Evolutionary conservation across 2,329 filamentous ascomycete species (phyloP), one percentile per base, ranked within the genome.

Genomic region (Penicillium italicum): DNA sequence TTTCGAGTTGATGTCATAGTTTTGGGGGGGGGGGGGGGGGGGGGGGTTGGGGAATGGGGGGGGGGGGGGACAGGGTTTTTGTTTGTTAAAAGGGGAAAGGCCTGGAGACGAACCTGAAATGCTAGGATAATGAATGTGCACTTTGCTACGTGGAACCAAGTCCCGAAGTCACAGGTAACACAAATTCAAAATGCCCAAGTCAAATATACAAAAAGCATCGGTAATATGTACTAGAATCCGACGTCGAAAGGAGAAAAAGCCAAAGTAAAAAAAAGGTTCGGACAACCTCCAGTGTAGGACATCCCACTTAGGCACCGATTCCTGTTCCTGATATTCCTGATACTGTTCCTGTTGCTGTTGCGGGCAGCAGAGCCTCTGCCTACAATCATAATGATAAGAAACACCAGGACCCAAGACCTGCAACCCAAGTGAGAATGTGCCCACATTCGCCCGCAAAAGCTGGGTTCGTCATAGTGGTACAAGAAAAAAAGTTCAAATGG

Each of bases 401-500:
- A n/a, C 11, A 30, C 5, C 30, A 18, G 20, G 20, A 20, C 11
- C 18, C 30, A 46, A 33, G 11, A 46, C 26, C 14, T 7, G 12
- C 6, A 30, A n/a, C 34, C 41, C 33, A 38, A 41, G 20, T 16
- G 36, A 37, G 42, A 40, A 53, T 47, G 40, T 53, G 28, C 16
- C 43, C 43, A 28, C 20, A 31, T 31, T 47, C 20, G 28, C 47
- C 47, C 40, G 40, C 14, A 31, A 52, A 43, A 31, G 28, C 33
- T n/a, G 46, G 53, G 40, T 20, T 18, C 9, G 28, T 47, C 34
- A 53, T 56, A 42, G 30, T 56, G 42, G 46, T 50, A 58, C 52
- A 47, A 55, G 44, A 24, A 26, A 33, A 16, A 37, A 55, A 26
- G 18, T 22, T 36, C 42, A 53, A 28, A 54, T 45, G 40, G 28